Percentiles rank a stretch among this genome's conserved stretches.
These are phyloP conservation scores for Pythium grandisporangium DNA, from an alignment of 352 stramenopile genomes.

Conservation along the genomic window DNA sequence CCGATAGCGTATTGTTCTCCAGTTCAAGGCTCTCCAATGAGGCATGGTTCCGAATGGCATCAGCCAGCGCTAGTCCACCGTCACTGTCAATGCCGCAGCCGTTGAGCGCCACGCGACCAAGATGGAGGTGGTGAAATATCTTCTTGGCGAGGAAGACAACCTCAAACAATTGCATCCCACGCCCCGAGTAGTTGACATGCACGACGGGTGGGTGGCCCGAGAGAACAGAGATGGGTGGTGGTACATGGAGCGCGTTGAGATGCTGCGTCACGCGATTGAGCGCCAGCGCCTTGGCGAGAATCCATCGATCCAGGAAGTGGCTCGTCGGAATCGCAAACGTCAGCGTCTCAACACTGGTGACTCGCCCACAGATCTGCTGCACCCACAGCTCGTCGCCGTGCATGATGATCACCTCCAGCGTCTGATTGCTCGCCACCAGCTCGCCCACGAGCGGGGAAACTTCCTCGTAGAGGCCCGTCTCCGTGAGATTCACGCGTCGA, in stretches of 20 bases:
- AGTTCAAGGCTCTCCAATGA: conserved; percentile 50
- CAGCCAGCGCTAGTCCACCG: conserved; percentile 41
- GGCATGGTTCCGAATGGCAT: conserved; percentile 55
- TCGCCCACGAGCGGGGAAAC: conserved; percentile 50
- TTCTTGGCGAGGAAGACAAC: conserved; percentile 56
- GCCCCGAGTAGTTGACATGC: conserved; percentile 37
- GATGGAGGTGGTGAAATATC: conserved; percentile 58
- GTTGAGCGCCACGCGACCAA: conserved; percentile 47
- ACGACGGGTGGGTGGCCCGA: conserved; percentile 13
- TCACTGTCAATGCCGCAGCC: conserved; percentile 42
- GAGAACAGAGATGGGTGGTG: conserved; percentile 5
- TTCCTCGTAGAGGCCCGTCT: conserved; percentile 49
- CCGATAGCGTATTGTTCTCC: conserved; percentile 54
- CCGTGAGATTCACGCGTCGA: conserved; percentile 34
- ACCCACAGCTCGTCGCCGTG: conserved; percentile 27
- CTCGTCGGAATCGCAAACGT: conserved; percentile 12
- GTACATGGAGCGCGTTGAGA: conserved; percentile 43
- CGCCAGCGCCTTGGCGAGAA: conserved; percentile 52
- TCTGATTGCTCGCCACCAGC: conserved; percentile 44
- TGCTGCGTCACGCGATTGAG: conserved; percentile 54
- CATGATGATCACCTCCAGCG: conserved; percentile 50
- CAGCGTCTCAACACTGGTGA: conserved; percentile 17
- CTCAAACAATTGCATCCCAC: conserved; percentile 45
- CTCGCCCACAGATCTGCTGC: conserved; percentile 43
- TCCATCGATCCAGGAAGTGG: conserved; percentile 58